Percentiles rank a stretch among this genome's conserved stretches.
Evolutionary conservation across 352 stramenopile species (phyloP).

Genomic region (Phytopythium helicoides): DNA sequence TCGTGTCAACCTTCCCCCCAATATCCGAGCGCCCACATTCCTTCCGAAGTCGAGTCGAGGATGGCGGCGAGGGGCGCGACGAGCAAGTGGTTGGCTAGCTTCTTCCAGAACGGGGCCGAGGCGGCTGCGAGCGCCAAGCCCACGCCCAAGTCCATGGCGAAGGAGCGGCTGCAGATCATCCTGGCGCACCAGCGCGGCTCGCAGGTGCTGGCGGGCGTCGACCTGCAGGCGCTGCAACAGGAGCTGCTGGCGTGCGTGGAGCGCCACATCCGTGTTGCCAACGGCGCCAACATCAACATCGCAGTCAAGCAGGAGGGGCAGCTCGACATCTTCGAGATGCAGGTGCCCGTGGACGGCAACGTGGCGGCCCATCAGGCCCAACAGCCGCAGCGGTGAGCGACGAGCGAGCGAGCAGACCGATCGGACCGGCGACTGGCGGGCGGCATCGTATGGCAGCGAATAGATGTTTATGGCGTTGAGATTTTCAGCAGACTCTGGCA

Average conservation of each 20-base stretch:
- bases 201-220: conserved; percentile 80
- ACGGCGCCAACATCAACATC: conserved; percentile 89
- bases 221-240: conserved; percentile 72
- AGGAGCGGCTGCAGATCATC: conserved; percentile 89
- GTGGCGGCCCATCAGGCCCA: conserved; percentile 8
- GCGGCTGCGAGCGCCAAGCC: conserved; percentile 5
- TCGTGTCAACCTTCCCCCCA: not conserved
- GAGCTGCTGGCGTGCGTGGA: conserved; percentile 87
- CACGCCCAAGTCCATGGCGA: conserved; percentile 80
- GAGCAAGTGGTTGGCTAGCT: conserved; percentile 73
- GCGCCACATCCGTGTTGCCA: conserved; percentile 84
- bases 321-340: conserved; percentile 91
- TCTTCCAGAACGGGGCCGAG: conserved; percentile 58
- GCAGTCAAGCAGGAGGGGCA: conserved; percentile 87
- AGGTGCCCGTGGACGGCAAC: conserved; percentile 76
- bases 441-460: not conserved
- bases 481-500: not conserved
- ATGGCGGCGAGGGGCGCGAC: conserved; percentile 51
- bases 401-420: not conserved
- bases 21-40: not conserved
- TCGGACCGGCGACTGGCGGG: too few species aligned
- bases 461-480: not conserved
- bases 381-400: conserved; percentile 19
- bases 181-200: conserved; percentile 83
- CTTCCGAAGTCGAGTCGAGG: not conserved